phyloP scores from a whole-genome alignment of 192 early-diverging fungal genomes.

The Coemansia sp. region DNA sequence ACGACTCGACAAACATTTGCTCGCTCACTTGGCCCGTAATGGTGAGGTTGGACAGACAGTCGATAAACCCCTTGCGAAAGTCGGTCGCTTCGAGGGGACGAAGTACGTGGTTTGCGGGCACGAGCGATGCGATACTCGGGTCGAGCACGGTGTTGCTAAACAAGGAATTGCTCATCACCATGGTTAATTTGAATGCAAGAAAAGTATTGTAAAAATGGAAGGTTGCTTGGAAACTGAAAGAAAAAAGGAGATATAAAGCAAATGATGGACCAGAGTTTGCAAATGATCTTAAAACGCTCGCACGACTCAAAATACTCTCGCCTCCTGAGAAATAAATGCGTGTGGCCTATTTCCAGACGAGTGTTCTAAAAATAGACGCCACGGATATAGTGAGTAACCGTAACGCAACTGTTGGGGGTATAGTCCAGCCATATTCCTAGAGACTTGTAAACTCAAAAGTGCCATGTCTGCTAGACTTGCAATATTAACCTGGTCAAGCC shows the following conservation, averaged over 20 bases:
- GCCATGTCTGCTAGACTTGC: background rate
- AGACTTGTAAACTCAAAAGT: background rate
- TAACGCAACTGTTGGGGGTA: too few species aligned
- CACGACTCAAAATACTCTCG: background rate
- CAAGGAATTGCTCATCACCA: conserved; percentile 44
- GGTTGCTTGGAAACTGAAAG: background rate
- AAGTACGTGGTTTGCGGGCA: conserved; percentile 68
- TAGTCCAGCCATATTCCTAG: background rate
- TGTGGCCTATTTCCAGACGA: background rate
- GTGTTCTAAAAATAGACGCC: background rate
- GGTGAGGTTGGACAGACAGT: conserved; percentile 74
- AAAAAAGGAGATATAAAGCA: background rate
- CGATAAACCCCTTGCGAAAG: conserved; percentile 71
- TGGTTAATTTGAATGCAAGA: conserved; percentile 8
- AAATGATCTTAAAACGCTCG: background rate
- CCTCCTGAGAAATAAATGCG: background rate
- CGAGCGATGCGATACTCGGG: conserved; percentile 52
- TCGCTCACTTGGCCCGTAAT: conserved; percentile 71
- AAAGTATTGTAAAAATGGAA: background rate
- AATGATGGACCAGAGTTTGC: background rate
- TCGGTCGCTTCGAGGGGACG: conserved; percentile 76
- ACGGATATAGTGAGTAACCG: background rate
- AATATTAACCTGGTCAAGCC: background rate
- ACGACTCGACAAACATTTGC: conserved; percentile 67
- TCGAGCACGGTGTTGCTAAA: conserved; percentile 64